Base-by-base conservation (phyloP, 2,329 filamentous ascomycete genomes). In the Esteya vermicola region DNA sequence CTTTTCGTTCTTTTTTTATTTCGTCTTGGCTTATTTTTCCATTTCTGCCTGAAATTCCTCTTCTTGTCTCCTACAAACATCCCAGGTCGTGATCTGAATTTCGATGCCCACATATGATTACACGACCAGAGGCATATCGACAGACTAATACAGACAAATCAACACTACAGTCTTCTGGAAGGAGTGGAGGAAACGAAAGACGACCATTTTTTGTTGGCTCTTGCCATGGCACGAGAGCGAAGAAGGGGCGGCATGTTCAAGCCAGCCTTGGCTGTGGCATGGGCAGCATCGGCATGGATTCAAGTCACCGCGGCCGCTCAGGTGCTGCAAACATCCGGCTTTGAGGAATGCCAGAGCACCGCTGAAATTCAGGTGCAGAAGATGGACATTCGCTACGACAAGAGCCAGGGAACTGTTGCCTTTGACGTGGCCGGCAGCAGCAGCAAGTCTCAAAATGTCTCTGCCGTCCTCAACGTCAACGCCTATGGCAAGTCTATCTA, bases 401-500 rank as follows among this genome's bases (percentile, higher is more conserved):
- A 79, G 48, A 68, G 71, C 43, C 76, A 78, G 44, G 78, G 82
- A 55, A 72, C 70, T 36, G 71, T 96, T 45, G 72, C 64, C 4
- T 96, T 95, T 59, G 78, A 96, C 55, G 73, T 95, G 19, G 75
- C 78, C 26, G 91, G 89, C 45, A 77, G 72, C 44, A 95, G 83
- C 56, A 60, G 61, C 40, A 73, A 72, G 55, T 59, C 70, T 49
- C 85, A 91, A 57, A 88, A 94, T 49, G 85, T 96, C 44, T 82
- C 72, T 41, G 88, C 85, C 13, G 64, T 63, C 4, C 65, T 96
- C 43, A 70, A 74, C 19, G 82, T 95, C 30, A 81, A 70, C 21
- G 89, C 89, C 9, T 96, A 96, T 54, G 91, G 91, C 44, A 75
- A 74, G 43, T 60, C 81, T 45, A 74, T 95, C 20, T 96, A 93